Evolutionary conservation across 2,329 filamentous ascomycete genomes (phyloP).

Genomic region (Zasmidium cellare): DNA sequence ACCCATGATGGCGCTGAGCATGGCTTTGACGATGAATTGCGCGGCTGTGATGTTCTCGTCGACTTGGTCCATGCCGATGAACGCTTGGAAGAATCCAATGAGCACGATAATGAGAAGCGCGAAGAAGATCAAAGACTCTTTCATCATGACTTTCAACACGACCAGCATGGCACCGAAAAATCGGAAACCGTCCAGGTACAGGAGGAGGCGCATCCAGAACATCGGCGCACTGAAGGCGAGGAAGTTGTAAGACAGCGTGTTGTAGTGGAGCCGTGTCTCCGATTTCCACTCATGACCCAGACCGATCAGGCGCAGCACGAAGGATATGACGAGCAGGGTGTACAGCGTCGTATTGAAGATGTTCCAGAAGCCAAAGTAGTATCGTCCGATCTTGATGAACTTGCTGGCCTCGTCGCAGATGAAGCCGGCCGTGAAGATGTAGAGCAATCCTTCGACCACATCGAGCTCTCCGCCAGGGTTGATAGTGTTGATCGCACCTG

Average conservation of each 20-base stretch:
- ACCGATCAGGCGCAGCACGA: slow-evolving; percentile 77
- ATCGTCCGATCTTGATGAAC: slow-evolving; percentile 89
- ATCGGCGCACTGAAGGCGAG: slow-evolving; percentile 89
- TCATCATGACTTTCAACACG: slow-evolving; percentile 74
- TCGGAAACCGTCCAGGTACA: slow-evolving; percentile 89
- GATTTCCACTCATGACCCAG: slow-evolving; percentile 59
- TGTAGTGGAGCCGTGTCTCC: slow-evolving; percentile 60
- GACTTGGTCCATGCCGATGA: slow-evolving; percentile 84
- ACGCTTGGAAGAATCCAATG: slow-evolving; percentile 86
- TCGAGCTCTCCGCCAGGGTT: slow-evolving; percentile 84
- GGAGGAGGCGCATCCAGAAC: slow-evolving; percentile 91
- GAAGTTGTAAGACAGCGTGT: slow-evolving; percentile 87
- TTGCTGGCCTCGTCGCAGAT: slow-evolving; percentile 85
- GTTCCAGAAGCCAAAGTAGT: slow-evolving; percentile 84
- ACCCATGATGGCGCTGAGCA: slow-evolving; percentile 89
- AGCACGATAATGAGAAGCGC: slow-evolving; percentile 82
- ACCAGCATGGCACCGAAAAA: slow-evolving; percentile 99
- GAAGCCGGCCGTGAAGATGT: slow-evolving; percentile 88
- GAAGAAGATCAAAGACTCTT: slow-evolving; percentile 87
- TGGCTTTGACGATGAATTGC: slow-evolving; percentile 73
- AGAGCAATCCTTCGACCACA: slow-evolving; percentile 77
- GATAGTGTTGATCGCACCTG: slow-evolving; percentile 84
- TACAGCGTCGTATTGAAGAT: slow-evolving; percentile 89
- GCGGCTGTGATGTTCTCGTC: slow-evolving; percentile 66
- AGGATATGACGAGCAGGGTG: slow-evolving; percentile 71